Conservation (phyloP, 352 stramenopile genomes). For the Achlya hypogyna region DNA sequence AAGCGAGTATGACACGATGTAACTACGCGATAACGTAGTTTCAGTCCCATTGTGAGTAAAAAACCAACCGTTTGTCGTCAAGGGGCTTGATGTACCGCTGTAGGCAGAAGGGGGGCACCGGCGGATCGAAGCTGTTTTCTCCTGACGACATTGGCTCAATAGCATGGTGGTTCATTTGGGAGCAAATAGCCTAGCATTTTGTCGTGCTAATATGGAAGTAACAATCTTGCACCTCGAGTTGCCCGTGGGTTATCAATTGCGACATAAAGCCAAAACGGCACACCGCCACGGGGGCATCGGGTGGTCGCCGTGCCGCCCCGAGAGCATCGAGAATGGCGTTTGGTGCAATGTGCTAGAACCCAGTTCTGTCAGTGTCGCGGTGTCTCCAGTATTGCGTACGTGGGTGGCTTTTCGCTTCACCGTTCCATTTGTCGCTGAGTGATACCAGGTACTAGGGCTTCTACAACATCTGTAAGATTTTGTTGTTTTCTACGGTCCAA, state of each 20-base stretch:
- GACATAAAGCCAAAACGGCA: constrained; percentile 16
- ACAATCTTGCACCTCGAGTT: neutral
- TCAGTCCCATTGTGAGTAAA: no score
- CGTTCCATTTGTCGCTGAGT: neutral
- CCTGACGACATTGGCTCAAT: neutral
- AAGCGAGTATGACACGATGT: constrained; percentile 18
- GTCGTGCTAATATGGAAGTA: neutral
- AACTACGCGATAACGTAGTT: neutral
- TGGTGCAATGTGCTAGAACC: neutral
- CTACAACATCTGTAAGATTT: neutral
- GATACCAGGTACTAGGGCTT: constrained; percentile 10
- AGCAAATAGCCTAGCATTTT: neutral
- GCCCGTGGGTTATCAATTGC: neutral
- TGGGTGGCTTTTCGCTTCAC: constrained; percentile 8
- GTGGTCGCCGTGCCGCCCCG: neutral
- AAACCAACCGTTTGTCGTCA: constrained; percentile 19
- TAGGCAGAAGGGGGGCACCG: constrained; percentile 9
- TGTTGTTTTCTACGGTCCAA: neutral
- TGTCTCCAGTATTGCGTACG: neutral
- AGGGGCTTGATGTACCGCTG: constrained; percentile 14
- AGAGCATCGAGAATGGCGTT: constrained; percentile 11
- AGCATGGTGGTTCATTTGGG: constrained; percentile 4
- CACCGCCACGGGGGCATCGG: neutral
- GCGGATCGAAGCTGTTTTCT: neutral
- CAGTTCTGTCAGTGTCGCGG: neutral